Conservation (phyloP, 176 grass and related monocot species). For the Oryza longistaminata region DNA sequence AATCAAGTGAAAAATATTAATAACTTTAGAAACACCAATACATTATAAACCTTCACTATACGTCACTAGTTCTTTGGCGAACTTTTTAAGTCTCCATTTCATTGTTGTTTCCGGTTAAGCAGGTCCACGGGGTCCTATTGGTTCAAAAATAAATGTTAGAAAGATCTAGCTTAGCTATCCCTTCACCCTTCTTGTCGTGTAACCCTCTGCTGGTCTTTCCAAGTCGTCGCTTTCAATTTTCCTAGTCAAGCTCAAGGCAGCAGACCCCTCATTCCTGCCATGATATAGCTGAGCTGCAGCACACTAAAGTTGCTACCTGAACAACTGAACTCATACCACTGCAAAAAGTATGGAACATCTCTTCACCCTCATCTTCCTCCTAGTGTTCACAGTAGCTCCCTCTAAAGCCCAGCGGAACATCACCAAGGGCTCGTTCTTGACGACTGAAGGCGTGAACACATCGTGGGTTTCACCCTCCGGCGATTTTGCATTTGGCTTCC, state of each 20-base stretch:
- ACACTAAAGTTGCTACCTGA: neutral
- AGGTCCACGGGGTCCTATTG: neutral
- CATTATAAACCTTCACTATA: neutral
- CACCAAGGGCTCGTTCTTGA: neutral
- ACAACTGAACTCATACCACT: neutral
- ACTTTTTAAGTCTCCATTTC: neutral
- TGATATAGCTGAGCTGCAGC: neutral
- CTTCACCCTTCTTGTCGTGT: neutral
- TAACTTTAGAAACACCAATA: too few relatives aligned
- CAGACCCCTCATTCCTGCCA: neutral
- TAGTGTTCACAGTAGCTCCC: neutral
- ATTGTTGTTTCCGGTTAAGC: neutral
- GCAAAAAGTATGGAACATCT: neutral
- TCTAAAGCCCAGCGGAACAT: neutral
- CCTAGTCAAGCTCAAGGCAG: neutral
- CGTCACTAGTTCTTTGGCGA: neutral
- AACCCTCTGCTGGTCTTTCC: neutral
- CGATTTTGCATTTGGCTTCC: slow-evolving; percentile 52
- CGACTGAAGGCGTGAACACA: neutral
- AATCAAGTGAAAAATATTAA: too few relatives aligned
- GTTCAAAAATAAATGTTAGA: neutral
- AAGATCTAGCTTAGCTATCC: neutral
- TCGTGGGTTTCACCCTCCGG: slow-evolving; percentile 18
- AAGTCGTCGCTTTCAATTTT: neutral
- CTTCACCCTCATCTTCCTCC: neutral